These are phyloP conservation scores for Sporothrix curviconia DNA, from an alignment of 2,329 filamentous ascomycete species.

Conservation along the genomic window DNA sequence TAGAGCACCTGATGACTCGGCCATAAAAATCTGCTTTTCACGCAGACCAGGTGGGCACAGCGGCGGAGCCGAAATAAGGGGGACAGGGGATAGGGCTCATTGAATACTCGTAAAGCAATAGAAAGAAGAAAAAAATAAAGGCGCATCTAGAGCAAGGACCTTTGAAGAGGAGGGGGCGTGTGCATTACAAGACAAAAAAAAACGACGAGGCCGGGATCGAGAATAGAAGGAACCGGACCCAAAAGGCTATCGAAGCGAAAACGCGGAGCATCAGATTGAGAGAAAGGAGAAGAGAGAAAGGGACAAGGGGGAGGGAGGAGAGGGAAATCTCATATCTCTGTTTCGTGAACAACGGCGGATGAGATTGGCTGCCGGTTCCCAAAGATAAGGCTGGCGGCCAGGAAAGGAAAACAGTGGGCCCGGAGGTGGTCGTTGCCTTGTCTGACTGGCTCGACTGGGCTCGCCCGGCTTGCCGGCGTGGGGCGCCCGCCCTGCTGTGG, in stretches of 20 bases:
- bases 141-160: neutral
- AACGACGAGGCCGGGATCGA: neutral
- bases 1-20: too few relatives aligned
- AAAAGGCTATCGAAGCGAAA: neutral
- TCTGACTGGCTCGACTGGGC: neutral
- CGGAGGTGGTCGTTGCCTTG: neutral
- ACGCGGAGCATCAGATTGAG: slow-evolving; percentile 4
- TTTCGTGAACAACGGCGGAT: neutral
- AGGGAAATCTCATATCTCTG: neutral
- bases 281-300: neutral
- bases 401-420: neutral
- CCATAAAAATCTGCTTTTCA: too few relatives aligned
- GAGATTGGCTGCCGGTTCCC: too few relatives aligned
- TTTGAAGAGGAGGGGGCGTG: slow-evolving; percentile 6
- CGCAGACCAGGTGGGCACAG: too few relatives aligned
- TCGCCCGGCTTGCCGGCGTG: neutral
- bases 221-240: neutral
- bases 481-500: neutral
- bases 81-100: neutral
- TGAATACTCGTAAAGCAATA: too few relatives aligned
- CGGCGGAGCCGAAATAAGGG: neutral
- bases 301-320: neutral
- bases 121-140: neutral
- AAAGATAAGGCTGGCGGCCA: neutral
- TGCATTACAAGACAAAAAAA: neutral